These are phyloP conservation scores for Vigna hirtella DNA, from an alignment of 306 rosid species.

Conservation along the genomic window DNA sequence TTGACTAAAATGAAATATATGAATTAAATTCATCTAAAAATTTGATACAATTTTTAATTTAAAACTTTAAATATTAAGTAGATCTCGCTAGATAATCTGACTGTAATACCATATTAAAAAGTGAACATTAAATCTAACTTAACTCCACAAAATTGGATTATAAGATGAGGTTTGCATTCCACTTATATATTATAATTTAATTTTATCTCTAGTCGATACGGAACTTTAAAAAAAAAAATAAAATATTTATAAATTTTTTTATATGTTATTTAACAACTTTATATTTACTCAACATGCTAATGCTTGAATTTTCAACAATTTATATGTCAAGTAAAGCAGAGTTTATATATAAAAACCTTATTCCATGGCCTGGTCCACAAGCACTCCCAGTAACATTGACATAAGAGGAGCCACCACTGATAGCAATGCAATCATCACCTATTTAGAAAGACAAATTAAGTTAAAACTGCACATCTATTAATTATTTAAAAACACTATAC, in stretches of 20 bases:
- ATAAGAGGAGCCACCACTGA: constrained; percentile 30
- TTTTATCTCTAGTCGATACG: fast-evolving
- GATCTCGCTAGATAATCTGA: no score
- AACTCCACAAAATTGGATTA: fast-evolving
- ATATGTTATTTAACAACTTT: no score
- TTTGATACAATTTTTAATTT: no score
- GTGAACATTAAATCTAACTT: no score
- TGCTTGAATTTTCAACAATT: no score
- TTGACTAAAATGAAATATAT: no score
- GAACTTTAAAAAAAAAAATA: fast-evolving
- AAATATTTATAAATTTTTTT: no score
- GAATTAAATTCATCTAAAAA: no score
- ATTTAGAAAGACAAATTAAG: background rate
- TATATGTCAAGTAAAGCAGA: no score
- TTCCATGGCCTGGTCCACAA: constrained; percentile 67
- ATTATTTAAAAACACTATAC: background rate
- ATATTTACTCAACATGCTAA: no score
- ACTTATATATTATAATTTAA: fast-evolving
- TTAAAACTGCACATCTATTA: background rate
- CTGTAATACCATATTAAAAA: no score
- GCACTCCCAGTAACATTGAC: constrained; percentile 43
- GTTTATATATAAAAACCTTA: constrained; percentile 32
- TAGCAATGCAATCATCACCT: constrained; percentile 62
- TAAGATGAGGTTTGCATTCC: fast-evolving
- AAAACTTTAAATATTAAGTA: no score